Conservation (phyloP, 768 basidiomycete genomes). For the Tricholoma terreum region DNA sequence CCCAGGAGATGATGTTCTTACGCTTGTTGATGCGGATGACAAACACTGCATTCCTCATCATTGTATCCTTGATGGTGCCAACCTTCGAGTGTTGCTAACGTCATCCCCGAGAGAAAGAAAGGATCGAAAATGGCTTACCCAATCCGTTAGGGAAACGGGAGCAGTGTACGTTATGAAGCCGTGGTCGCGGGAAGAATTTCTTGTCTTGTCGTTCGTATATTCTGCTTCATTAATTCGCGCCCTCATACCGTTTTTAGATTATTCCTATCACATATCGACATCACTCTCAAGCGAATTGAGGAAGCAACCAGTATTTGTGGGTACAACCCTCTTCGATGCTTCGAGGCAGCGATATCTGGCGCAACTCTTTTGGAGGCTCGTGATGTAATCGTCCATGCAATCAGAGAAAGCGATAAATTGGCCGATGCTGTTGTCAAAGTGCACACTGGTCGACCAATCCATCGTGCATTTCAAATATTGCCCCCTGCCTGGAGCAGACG, state of each 20-base stretch:
- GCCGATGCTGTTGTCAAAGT: background rate
- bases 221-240: too few species aligned
- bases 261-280: background rate
- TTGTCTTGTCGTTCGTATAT: background rate
- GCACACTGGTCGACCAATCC: background rate
- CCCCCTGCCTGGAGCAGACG: background rate
- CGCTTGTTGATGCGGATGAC: background rate
- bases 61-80: background rate
- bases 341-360: background rate
- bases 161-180: background rate
- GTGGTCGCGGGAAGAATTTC: background rate
- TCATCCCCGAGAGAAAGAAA: background rate
- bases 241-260: background rate
- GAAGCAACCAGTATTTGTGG: background rate
- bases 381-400: background rate
- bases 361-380: too few species aligned
- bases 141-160: background rate
- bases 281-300: background rate
- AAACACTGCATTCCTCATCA: background rate
- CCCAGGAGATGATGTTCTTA: background rate
- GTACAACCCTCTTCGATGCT: background rate
- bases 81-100: background rate
- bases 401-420: background rate
- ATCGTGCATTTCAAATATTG: background rate
- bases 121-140: background rate